Evolutionary conservation across 192 early-diverging fungal genomes (phyloP), one percentile per base, ranked within the genome.

Genomic region (Linnemannia schmuckeri): DNA sequence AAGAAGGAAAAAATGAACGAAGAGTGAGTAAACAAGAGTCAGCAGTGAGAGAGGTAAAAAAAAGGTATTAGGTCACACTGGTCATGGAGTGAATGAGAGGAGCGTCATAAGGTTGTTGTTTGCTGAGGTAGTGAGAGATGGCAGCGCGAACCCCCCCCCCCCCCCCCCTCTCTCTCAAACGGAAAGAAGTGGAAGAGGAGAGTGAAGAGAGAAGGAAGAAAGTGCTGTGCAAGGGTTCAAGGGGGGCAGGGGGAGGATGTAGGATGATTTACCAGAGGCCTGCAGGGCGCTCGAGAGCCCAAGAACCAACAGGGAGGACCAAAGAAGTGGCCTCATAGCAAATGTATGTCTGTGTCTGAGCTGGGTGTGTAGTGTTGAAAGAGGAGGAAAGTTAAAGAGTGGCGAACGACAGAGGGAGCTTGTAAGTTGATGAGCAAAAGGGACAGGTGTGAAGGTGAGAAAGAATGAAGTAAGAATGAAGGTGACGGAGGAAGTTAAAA

Each of bases 281-380:
- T 80, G 83, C 18, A 79, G 6, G 27, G 83, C 69, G 49, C 24
- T 52, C 4, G 78, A 68, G 27, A 86, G 74, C 22, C 83, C 83
- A 30, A 86, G 75, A 70, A 77, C 78, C 69, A 85, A 18, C 27
- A 75, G 74, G 27, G 47, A 35, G 12, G 70, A 46, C 78, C 78
- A 77, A n/a, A 44, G 3, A 41, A 72, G 35, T 6, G 61, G 40
- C 55, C 79, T 76, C 83, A 86, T 86, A 61, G 33, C 13, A 41
- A 57, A 6, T 66, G 42, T 18, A 20, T 8, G 27, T 30, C 18
- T 46, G 30, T 47, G 33, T 30, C 18, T 46, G 30, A 35, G 33
- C 42, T 46, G 44, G 13, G 44, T 46, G 44, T 13, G 69, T 33
- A 37, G 68, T 47, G 30, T 27, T 22, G 6, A 3, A 37, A 33